Base-by-base conservation (phyloP, 768 basidiomycete genomes). In the Pisolithus tinctorius region DNA sequence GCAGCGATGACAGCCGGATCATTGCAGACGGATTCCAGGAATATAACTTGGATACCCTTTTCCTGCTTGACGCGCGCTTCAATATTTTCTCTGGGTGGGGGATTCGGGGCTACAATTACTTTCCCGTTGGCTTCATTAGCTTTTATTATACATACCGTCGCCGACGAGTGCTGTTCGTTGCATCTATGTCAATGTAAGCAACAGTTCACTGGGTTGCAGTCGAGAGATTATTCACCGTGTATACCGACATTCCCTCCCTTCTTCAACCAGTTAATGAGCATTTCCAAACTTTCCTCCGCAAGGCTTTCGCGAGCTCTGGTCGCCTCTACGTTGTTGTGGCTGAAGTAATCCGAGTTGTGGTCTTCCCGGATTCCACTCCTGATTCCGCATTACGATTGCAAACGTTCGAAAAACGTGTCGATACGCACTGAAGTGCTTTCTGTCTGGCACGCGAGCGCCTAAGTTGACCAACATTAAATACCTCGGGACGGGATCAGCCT, bases 391-490 rank as follows among this genome's bases (percentile, higher is more conserved):
- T 31, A 36, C 61, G 45, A 63, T 34, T 6, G 10, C 25, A 38
- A 49, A 47, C 34, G 10, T 20, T 25, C 17, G 47, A 48, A 13
- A 38, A 16, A n/a, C 42, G 23, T 11, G 1, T 38, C 43, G 62
- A 76, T 51, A 60, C 67, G 4, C 55, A 91, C 86, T 83, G 80
- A 61, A 84, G 74, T n/a, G 85, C 87, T 65, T 78, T 82, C 63
- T 88, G 83, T 53, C 74, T 80, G 14, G 95, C 95, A 56, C 93
- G 82, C 1, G 87, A 86, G 27, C 93, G 81, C 51, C 94, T 80
- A 23, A 96, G 73, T 66, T 98, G 95, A 6, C 95, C 96, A 27
- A 98, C 96, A 63, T 99, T 98, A 76, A 98, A 98, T 5, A 98
- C 96, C 88, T 93, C 47, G 2, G 46, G 46, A 44, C 25, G 37